Evolutionary conservation across 495 filamentous ascomycete species (phyloP).

Genomic region (Penicillium robsamsonii): DNA sequence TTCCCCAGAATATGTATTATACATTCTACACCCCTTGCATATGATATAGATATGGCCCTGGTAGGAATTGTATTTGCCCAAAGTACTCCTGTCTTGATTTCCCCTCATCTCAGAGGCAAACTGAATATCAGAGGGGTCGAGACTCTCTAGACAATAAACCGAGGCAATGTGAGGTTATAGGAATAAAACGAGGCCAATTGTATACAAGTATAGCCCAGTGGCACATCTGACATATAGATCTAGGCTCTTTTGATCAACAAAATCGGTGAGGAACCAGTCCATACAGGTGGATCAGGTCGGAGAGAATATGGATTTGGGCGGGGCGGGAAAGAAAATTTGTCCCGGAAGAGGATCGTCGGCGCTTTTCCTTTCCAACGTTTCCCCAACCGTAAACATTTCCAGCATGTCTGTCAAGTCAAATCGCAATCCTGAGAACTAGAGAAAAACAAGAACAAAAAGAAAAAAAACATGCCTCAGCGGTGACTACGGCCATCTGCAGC

Average conservation of each 20-base stretch:
- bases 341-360: constrained; percentile 23
- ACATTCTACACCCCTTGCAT: not conserved
- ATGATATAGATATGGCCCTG: not conserved
- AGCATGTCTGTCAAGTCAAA: not conserved
- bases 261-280: constrained; percentile 26
- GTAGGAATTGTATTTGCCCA: not conserved
- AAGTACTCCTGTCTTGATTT: constrained; percentile 1
- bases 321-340: constrained; percentile 36
- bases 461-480: constrained; percentile 16
- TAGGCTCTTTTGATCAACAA: constrained; percentile 5
- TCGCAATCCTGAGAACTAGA: not conserved
- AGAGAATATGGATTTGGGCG: constrained; percentile 22
- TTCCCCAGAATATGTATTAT: constrained; percentile 2
- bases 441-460: constrained; percentile 15
- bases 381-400: not conserved
- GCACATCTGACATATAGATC: constrained; percentile 1
- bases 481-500: constrained; percentile 26
- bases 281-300: constrained; percentile 25
- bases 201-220: not conserved
- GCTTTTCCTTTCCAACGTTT: constrained; percentile 4
- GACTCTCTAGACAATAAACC: constrained; percentile 4
- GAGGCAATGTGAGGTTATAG: not conserved
- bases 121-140: constrained; percentile 19
- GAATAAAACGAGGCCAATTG: not conserved
- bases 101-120: constrained; percentile 17